phyloP scores from a whole-genome alignment of 169 alveolate genomes.

The Eimeria maxima region DNA sequence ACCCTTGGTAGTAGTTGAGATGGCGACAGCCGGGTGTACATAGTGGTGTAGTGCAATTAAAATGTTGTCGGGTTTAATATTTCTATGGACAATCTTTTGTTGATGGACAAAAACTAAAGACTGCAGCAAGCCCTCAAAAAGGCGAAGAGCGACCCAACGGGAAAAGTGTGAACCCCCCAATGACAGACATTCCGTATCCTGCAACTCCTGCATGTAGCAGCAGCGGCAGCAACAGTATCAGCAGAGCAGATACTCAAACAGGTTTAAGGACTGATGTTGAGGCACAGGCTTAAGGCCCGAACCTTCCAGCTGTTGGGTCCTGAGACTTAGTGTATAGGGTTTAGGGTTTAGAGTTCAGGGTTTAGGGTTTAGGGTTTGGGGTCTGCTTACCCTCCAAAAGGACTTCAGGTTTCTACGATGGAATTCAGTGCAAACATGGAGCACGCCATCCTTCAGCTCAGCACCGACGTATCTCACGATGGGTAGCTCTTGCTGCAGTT shows the following conservation, averaged over 20 bases:
- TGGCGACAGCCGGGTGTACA: constrained; percentile 70
- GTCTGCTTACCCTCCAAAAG: constrained; percentile 12
- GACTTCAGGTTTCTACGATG: constrained; percentile 26
- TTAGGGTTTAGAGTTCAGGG: constrained; percentile 54
- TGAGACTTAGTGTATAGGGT: background rate
- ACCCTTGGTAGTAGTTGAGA: background rate
- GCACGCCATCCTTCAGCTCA: constrained; percentile 16
- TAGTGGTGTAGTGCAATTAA: constrained; percentile 76
- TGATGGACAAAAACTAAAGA: constrained; percentile 63
- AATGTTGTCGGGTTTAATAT: constrained; percentile 82
- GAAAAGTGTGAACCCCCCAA: background rate
- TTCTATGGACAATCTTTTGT: constrained; percentile 49
- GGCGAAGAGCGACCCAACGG: background rate
- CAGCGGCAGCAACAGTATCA: background rate
- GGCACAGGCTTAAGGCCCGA: background rate
- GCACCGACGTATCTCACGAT: constrained; percentile 36
- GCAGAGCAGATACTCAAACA: background rate
- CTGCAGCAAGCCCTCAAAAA: constrained; percentile 48
- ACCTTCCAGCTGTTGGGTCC: background rate
- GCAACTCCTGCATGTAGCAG: no score
- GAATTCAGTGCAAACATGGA: constrained; percentile 54
- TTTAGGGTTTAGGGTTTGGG: background rate
- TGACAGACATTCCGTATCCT: background rate
- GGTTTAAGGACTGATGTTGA: background rate
- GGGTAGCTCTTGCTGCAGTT: constrained; percentile 74